Evolutionary conservation across 1,284 basidiomycete genomes (phyloP).

Genomic region (Amylostereum areolatum): DNA sequence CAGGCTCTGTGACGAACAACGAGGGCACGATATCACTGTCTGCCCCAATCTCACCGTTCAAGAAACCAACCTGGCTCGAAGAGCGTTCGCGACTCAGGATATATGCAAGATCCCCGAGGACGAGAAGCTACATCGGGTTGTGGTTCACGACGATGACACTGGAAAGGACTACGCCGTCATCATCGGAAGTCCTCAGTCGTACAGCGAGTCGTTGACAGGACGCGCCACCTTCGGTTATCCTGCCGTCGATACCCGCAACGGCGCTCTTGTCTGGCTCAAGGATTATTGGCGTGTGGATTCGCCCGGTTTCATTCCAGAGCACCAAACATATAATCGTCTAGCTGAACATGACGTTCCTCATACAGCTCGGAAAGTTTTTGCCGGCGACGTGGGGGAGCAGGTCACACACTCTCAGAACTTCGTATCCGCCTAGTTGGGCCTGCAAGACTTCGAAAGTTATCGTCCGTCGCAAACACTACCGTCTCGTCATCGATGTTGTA

Average conservation of each 20-base stretch:
- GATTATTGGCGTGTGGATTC: neutral
- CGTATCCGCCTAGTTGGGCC: too few species aligned
- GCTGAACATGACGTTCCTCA: too few species aligned
- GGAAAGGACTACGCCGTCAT: neutral
- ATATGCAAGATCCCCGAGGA: neutral
- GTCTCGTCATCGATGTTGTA: too few species aligned
- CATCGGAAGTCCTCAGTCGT: neutral
- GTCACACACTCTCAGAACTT: too few species aligned
- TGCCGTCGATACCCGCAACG: neutral
- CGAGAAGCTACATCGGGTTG: too few species aligned
- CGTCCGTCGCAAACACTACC: too few species aligned
- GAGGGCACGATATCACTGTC: slow-evolving; percentile 1
- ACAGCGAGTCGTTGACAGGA: neutral
- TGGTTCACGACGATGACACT: too few species aligned
- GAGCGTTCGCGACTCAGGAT: neutral
- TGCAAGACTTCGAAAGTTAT: too few species aligned
- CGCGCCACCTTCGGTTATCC: neutral
- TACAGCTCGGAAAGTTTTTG: too few species aligned
- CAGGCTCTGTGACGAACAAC: neutral
- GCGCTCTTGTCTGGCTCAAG: neutral
- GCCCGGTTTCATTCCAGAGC: too few species aligned
- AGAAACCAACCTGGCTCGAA: neutral
- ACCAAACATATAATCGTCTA: too few species aligned
- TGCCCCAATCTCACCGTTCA: neutral
- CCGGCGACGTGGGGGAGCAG: too few species aligned